Conservation (phyloP, 2,329 filamentous ascomycete species). For the Fusarium sulawesiense region DNA sequence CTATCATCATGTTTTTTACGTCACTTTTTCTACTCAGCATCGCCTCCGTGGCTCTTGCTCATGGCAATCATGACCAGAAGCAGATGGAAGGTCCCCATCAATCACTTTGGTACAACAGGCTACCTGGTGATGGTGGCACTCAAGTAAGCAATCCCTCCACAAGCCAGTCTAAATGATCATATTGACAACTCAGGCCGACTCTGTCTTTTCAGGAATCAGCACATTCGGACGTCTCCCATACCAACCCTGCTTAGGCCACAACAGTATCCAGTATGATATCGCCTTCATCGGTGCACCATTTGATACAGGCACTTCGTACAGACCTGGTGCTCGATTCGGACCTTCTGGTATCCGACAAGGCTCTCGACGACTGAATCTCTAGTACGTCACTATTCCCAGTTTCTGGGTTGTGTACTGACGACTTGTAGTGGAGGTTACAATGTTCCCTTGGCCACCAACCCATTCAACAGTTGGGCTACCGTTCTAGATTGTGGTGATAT, state of each 20-base stretch:
- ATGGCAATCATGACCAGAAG: slow-evolving; percentile 69
- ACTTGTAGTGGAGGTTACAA: slow-evolving; percentile 82
- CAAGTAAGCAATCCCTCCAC: slow-evolving; percentile 63
- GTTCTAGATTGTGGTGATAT: slow-evolving; percentile 88
- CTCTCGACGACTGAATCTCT: slow-evolving; percentile 85
- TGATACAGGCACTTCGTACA: slow-evolving; percentile 86
- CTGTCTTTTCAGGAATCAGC: slow-evolving; percentile 87
- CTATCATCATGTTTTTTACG: slow-evolving; percentile 44
- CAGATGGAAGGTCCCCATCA: slow-evolving; percentile 75
- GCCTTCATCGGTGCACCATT: slow-evolving; percentile 88
- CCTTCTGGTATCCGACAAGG: slow-evolving; percentile 88
- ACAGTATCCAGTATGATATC: slow-evolving; percentile 81
- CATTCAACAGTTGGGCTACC: slow-evolving; percentile 83
- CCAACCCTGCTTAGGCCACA: slow-evolving; percentile 77
- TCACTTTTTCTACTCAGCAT: slow-evolving; percentile 54
- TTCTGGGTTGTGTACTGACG: not conserved
- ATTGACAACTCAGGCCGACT: slow-evolving; percentile 72
- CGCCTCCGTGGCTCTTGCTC: slow-evolving; percentile 66
- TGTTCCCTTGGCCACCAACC: slow-evolving; percentile 81
- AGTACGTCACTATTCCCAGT: slow-evolving; percentile 49
- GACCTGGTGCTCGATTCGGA: slow-evolving; percentile 85
- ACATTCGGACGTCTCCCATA: slow-evolving; percentile 86
- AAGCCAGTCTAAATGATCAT: fast-evolving
- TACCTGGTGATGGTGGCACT: slow-evolving; percentile 86
- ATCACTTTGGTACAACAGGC: slow-evolving; percentile 82